Percentiles rank a stretch among this genome's conserved stretches.
phyloP scores from a whole-genome alignment of 2,329 filamentous ascomycete genomes.

The Aureobasidium melanogenum region DNA sequence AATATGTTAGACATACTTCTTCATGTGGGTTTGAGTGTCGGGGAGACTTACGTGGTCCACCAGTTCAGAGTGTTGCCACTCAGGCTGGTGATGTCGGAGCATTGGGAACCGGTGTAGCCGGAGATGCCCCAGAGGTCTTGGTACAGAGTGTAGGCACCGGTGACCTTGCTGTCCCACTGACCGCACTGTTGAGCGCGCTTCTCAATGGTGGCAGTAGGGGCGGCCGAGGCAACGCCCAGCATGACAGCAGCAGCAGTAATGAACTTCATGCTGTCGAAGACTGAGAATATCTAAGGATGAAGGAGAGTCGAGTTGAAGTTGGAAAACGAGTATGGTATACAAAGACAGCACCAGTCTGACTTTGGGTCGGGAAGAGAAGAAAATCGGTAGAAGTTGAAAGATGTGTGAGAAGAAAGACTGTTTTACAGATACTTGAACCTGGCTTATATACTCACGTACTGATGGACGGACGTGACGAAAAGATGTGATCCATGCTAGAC shows the following conservation, averaged over 20 bases:
- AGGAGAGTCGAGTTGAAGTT: neutral
- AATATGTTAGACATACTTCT: neutral
- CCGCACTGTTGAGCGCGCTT: conserved; percentile 21
- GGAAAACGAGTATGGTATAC: neutral
- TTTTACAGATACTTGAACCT: neutral
- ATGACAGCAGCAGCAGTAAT: conserved; percentile 14
- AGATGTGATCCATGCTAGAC: neutral
- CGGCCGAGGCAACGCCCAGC: conserved; percentile 15
- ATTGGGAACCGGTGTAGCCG: conserved; percentile 37
- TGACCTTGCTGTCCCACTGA: conserved; percentile 22
- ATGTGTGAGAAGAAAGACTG: neutral
- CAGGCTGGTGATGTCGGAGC: conserved; percentile 34
- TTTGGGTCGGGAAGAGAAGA: neutral
- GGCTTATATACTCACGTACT: neutral
- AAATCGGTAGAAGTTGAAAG: neutral
- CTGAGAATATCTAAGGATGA: neutral
- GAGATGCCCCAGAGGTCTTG: conserved; percentile 37
- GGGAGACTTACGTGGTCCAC: conserved; percentile 31
- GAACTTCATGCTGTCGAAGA: conserved; percentile 16
- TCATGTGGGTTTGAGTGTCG: too few species aligned
- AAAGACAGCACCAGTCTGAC: conserved; percentile 12
- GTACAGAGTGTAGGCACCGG: conserved; percentile 28
- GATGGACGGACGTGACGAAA: neutral
- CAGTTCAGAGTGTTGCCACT: conserved; percentile 32
- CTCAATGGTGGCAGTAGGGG: conserved; percentile 14